These are phyloP conservation scores for Nothophaeocryptopus gaeumannii DNA, from an alignment of 2,329 filamentous ascomycete species.

Conservation along the genomic window DNA sequence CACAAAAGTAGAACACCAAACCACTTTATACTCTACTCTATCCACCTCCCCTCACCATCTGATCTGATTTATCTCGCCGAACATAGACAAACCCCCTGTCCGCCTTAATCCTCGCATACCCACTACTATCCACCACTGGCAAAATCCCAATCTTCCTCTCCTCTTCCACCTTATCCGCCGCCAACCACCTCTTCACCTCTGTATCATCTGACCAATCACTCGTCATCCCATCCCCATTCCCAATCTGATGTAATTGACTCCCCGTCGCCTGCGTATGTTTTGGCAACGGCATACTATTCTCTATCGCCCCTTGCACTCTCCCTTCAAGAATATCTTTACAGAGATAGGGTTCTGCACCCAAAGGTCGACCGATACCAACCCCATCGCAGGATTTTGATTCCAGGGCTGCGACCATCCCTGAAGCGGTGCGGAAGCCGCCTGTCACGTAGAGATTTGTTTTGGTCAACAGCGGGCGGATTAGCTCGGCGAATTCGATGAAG, in stretches of 20 bases:
- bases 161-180: constrained; percentile 30
- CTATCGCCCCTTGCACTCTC: constrained; percentile 28
- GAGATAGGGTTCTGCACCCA: constrained; percentile 31
- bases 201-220: constrained; percentile 34
- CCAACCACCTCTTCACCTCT: constrained; percentile 32
- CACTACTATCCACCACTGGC: constrained; percentile 30
- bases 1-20: no score
- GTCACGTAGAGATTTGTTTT: constrained; percentile 35
- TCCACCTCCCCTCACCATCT: no score
- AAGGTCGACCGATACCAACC: constrained; percentile 31
- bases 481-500: constrained; percentile 34
- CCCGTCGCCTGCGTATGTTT: constrained; percentile 33
- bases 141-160: constrained; percentile 29
- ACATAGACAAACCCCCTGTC: constrained; percentile 31
- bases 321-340: constrained; percentile 32
- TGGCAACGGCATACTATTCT: constrained; percentile 31
- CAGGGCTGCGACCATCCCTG: constrained; percentile 30
- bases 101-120: constrained; percentile 28
- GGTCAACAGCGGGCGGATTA: constrained; percentile 29
- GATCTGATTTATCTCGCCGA: constrained; percentile 2
- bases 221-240: constrained; percentile 24
- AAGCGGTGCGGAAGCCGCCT: constrained; percentile 32
- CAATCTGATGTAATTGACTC: constrained; percentile 33
- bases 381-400: constrained; percentile 27
- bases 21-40: no score